Conservation (phyloP, 768 basidiomycete species). For the Russula sp. region DNA sequence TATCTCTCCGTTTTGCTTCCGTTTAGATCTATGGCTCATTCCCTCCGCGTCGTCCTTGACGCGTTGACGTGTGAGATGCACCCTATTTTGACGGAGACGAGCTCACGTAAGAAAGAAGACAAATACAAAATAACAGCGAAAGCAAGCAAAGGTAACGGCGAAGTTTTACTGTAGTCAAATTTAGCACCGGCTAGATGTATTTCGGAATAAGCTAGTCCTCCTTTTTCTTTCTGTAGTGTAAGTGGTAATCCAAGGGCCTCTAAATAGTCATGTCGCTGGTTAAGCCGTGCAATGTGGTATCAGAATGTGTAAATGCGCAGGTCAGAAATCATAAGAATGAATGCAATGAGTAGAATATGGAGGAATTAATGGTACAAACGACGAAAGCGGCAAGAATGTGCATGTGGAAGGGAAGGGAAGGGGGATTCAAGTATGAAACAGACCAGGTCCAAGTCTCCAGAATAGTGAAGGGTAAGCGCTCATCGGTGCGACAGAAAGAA, state of each 20-base stretch:
- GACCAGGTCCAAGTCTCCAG: not conserved
- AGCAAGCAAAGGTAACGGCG: not conserved
- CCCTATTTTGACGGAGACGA: constrained; percentile 8
- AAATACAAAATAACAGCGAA: constrained; percentile 2
- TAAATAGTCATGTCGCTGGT: constrained; percentile 19
- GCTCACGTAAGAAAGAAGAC: constrained; percentile 14
- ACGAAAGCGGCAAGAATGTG: constrained; percentile 12
- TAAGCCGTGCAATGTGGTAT: constrained; percentile 23
- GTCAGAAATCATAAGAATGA: constrained; percentile 17
- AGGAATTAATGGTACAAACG: constrained; percentile 8
- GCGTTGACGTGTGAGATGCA: constrained; percentile 11
- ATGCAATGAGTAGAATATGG: constrained; percentile 16
- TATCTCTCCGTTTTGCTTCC: constrained; percentile 12
- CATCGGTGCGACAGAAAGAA: not conserved
- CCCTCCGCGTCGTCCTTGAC: not conserved
- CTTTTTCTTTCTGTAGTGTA: constrained; percentile 12
- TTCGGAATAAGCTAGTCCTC: constrained; percentile 14
- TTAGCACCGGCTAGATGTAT: not conserved
- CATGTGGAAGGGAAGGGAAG: not conserved
- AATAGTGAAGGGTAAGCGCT: not conserved
- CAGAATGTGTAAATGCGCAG: constrained; percentile 22
- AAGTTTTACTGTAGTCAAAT: constrained; percentile 1
- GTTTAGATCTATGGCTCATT: not conserved
- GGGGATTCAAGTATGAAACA: not conserved
- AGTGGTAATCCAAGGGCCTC: constrained; percentile 18